A percentile compares a stretch with the other conserved stretches of the same genome.
Evolutionary conservation across 768 basidiomycete species (phyloP).

Genomic region (Phallus indusiatus): DNA sequence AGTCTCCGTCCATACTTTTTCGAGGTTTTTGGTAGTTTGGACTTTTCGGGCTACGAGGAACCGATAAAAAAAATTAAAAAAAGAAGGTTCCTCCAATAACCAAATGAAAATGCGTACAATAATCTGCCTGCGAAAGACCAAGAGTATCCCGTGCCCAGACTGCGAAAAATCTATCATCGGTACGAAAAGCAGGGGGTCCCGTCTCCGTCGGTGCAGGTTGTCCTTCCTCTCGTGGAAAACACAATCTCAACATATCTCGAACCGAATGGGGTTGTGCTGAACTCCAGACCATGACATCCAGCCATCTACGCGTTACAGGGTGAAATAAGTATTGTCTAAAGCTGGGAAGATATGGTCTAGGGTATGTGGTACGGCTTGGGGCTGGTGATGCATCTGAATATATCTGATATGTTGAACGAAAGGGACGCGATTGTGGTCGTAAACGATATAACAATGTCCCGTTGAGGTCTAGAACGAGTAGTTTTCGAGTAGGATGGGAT

Average conservation of each 20-base stretch:
- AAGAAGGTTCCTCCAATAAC: background rate
- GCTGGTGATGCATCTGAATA: too few species aligned
- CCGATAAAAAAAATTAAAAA: conserved; percentile 11
- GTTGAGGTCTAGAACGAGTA: conserved; percentile 68
- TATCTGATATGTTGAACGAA: too few species aligned
- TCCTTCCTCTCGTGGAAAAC: conserved; percentile 35
- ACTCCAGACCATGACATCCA: conserved; percentile 86
- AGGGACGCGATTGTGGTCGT: background rate
- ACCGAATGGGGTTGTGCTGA: conserved; percentile 79
- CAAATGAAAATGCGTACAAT: conserved; percentile 43
- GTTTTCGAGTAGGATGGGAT: conserved; percentile 34
- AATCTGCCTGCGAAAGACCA: conserved; percentile 50
- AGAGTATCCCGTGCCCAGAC: conserved; percentile 78
- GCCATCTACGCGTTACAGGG: conserved; percentile 47
- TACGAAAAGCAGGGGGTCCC: too few species aligned
- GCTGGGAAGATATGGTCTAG: conserved; percentile 55
- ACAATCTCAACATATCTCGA: conserved; percentile 56
- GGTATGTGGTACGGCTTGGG: conserved; percentile 32
- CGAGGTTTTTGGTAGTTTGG: conserved; percentile 67
- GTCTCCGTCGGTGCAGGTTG: too few species aligned
- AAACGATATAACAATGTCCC: conserved; percentile 47
- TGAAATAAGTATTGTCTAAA: conserved; percentile 60
- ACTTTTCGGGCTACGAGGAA: conserved; percentile 29
- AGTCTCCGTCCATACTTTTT: conserved; percentile 48
- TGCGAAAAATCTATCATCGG: conserved; percentile 33